Conservation (phyloP, 352 stramenopile genomes). For the Pythium phragmiticola region DNA sequence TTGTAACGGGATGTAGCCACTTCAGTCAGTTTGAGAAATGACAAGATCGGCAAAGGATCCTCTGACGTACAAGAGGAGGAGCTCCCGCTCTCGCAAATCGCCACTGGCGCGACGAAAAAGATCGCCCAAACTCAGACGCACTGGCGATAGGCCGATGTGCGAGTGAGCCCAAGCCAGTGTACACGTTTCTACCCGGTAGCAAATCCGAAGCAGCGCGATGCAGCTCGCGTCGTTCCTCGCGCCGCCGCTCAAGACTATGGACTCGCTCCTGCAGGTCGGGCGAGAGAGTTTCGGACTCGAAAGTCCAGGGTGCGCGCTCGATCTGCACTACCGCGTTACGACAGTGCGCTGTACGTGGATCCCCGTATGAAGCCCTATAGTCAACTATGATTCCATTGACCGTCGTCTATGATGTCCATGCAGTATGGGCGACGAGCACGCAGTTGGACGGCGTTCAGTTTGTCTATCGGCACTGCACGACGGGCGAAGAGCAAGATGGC, state of each 20-base stretch:
- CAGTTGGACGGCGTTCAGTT: slow-evolving; percentile 17
- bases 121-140: too few relatives aligned
- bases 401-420: not conserved
- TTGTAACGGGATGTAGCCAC: slow-evolving; percentile 8
- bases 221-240: slow-evolving; percentile 1
- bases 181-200: too few relatives aligned
- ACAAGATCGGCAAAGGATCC: too few relatives aligned
- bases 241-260: slow-evolving; percentile 2
- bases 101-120: not conserved
- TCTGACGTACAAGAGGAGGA: too few relatives aligned
- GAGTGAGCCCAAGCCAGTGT: too few relatives aligned
- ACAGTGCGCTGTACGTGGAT: not conserved
- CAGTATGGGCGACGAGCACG: slow-evolving; percentile 8
- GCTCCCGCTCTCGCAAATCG: too few relatives aligned
- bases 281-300: not conserved
- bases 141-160: too few relatives aligned
- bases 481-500: not conserved
- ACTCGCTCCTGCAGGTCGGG: slow-evolving; percentile 3
- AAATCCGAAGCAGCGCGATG: not conserved
- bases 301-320: not conserved
- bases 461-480: slow-evolving; percentile 13
- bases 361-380: too few relatives aligned
- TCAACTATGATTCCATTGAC: too few relatives aligned
- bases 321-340: slow-evolving; percentile 3
- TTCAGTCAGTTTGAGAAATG: slow-evolving; percentile 14